These are phyloP conservation scores for Psilocybe tampanensis DNA, from an alignment of 768 basidiomycete species.

Conservation along the genomic window DNA sequence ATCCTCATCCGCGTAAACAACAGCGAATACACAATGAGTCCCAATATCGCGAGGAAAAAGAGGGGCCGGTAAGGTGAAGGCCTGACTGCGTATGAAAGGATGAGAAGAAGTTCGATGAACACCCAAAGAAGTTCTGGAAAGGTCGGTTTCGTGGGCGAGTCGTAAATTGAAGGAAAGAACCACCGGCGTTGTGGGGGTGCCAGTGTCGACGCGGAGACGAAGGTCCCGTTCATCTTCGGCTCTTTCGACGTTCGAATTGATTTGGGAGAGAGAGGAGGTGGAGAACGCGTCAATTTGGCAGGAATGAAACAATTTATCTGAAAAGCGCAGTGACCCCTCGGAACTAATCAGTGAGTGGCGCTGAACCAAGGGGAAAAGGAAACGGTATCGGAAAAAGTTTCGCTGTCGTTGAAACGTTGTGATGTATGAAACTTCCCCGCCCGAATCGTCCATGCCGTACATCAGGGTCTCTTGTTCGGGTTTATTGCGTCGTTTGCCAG, in stretches of 20 bases:
- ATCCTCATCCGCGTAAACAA: conserved; percentile 14
- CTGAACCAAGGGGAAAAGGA: too few species aligned
- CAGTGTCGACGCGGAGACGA: not conserved
- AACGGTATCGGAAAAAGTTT: too few species aligned
- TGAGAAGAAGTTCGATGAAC: conserved; percentile 8
- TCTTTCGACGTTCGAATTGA: not conserved
- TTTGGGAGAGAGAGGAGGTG: not conserved
- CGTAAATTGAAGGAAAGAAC: not conserved
- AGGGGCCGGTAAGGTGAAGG: conserved; percentile 13
- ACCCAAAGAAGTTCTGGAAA: conserved; percentile 2
- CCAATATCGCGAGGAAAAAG: conserved; percentile 11
- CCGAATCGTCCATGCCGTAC: too few species aligned
- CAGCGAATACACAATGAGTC: conserved; percentile 10
- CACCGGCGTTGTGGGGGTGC: too few species aligned
- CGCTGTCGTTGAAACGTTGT: too few species aligned
- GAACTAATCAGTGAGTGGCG: too few species aligned
- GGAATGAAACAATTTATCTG: not conserved
- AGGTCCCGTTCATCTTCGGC: not conserved
- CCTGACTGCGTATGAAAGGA: conserved; percentile 16
- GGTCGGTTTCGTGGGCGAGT: not conserved
- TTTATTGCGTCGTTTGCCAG: too few species aligned
- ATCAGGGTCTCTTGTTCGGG: too few species aligned
- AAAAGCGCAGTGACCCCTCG: too few species aligned
- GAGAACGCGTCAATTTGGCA: not conserved
- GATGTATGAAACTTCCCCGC: too few species aligned